These are phyloP conservation scores for Globisporangium alternatum DNA, from an alignment of 352 stramenopile genomes.

Conservation along the genomic window DNA sequence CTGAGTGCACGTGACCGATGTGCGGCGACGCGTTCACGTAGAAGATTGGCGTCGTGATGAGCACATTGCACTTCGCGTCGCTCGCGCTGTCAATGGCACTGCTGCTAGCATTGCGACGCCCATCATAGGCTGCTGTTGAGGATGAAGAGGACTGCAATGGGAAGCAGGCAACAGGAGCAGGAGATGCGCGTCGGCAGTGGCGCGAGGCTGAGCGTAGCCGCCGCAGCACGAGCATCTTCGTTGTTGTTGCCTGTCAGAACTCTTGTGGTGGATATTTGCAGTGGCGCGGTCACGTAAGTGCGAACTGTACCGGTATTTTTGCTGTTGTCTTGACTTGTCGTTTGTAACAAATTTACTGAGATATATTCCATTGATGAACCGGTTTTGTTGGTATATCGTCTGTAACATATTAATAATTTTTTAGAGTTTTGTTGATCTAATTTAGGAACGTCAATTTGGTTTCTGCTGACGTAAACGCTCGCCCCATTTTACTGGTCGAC, in stretches of 20 bases:
- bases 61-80: constrained; percentile 13
- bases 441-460: too few relatives aligned
- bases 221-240: neutral
- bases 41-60: constrained; percentile 99
- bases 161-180: neutral
- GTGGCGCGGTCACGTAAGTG: too few relatives aligned
- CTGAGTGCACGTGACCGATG: constrained; percentile 98
- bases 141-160: constrained; percentile 3
- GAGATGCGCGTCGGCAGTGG: neutral
- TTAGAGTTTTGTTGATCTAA: too few relatives aligned
- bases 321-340: too few relatives aligned
- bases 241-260: neutral
- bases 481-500: too few relatives aligned
- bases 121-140: neutral
- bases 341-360: too few relatives aligned
- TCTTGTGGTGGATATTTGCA: too few relatives aligned
- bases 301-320: too few relatives aligned
- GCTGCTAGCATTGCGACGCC: neutral
- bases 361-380: too few relatives aligned
- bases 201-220: constrained; percentile 5
- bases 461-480: too few relatives aligned
- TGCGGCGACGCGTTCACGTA: constrained; percentile 99
- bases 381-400: too few relatives aligned
- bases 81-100: neutral
- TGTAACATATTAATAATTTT: too few relatives aligned